Conservation (phyloP, 1,139 yeast genomes). For the Hansenula lynferdii region DNA sequence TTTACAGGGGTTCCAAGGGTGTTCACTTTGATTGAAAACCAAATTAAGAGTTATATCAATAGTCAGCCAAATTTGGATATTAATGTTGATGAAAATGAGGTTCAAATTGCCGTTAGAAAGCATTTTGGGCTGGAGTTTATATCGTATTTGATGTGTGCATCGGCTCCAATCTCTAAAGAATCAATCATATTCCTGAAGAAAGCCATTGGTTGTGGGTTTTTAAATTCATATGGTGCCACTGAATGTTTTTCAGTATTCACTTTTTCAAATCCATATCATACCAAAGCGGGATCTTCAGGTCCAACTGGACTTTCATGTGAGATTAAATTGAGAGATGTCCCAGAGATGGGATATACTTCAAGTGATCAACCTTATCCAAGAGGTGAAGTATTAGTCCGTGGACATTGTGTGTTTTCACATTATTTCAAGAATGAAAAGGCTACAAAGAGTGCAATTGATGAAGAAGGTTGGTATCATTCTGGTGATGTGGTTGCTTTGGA, state of each 20-base stretch:
- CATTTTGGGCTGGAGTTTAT: conserved; percentile 50
- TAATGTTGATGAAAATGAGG: conserved; percentile 17
- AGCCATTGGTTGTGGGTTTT: conserved; percentile 38
- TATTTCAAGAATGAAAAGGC: conserved; percentile 39
- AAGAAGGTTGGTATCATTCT: conserved; percentile 48
- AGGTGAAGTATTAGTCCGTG: conserved; percentile 42
- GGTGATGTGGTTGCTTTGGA: conserved; percentile 42
- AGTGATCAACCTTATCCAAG: conserved; percentile 34
- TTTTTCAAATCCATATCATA: conserved; percentile 28
- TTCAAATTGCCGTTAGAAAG: conserved; percentile 41
- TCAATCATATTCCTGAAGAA: conserved; percentile 42
- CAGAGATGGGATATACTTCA: conserved; percentile 43
- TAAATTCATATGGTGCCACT: conserved; percentile 50
- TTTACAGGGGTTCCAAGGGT: conserved; percentile 49
- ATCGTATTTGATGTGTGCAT: conserved; percentile 34
- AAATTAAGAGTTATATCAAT: conserved; percentile 24
- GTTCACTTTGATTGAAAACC: conserved; percentile 43
- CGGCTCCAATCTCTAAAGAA: conserved; percentile 47
- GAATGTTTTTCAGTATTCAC: conserved; percentile 45
- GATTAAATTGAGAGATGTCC: conserved; percentile 40
- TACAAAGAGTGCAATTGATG: conserved; percentile 32
- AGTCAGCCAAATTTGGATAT: conserved; percentile 24
- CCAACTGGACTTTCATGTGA: conserved; percentile 38
- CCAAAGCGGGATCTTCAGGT: conserved; percentile 43
- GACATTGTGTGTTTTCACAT: conserved; percentile 40